Evolutionary conservation across 2,329 filamentous ascomycete genomes (phyloP).

Genomic region (Ascosphaera apis): DNA sequence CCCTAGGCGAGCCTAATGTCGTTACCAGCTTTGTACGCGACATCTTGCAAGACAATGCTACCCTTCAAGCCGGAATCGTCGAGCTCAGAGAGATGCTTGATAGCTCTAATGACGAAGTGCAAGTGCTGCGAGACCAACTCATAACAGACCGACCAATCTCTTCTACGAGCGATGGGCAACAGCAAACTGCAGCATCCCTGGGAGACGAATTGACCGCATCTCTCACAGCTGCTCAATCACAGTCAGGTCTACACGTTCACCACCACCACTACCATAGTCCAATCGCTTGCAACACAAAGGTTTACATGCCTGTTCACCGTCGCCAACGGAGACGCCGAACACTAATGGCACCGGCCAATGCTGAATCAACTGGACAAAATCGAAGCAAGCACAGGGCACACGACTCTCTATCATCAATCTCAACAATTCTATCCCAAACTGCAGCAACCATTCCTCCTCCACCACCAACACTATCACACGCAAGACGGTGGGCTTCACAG

Average conservation of each 20-base stretch:
- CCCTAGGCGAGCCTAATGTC: constrained; percentile 28
- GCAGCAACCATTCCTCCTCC: constrained; percentile 32
- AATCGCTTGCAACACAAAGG: constrained; percentile 36
- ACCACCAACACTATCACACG: constrained; percentile 8
- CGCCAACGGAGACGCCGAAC: constrained; percentile 52
- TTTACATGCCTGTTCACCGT: constrained; percentile 19
- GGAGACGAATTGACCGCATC: constrained; percentile 43
- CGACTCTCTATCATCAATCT: constrained; percentile 22
- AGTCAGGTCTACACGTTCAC: constrained; percentile 63
- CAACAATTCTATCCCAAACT: constrained; percentile 39
- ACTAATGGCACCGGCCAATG: constrained; percentile 27
- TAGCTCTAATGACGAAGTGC: constrained; percentile 84
- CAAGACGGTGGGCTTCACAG: constrained; percentile 14
- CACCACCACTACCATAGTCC: constrained; percentile 81
- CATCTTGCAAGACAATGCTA: constrained; percentile 85
- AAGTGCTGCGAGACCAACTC: constrained; percentile 61
- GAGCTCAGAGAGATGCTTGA: constrained; percentile 79
- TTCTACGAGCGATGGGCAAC: constrained; percentile 5
- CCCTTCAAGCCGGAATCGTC: constrained; percentile 71
- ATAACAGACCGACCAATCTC: constrained; percentile 50
- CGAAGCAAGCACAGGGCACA: constrained; percentile 14
- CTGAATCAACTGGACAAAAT: constrained; percentile 12
- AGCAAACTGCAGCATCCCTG: constrained; percentile 18
- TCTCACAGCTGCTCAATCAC: constrained; percentile 19
- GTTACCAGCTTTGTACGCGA: constrained; percentile 95